Evolutionary conservation across 1,284 basidiomycete genomes (phyloP), one percentile per base, ranked within the genome.

Genomic region (Meira miltonrushii): DNA sequence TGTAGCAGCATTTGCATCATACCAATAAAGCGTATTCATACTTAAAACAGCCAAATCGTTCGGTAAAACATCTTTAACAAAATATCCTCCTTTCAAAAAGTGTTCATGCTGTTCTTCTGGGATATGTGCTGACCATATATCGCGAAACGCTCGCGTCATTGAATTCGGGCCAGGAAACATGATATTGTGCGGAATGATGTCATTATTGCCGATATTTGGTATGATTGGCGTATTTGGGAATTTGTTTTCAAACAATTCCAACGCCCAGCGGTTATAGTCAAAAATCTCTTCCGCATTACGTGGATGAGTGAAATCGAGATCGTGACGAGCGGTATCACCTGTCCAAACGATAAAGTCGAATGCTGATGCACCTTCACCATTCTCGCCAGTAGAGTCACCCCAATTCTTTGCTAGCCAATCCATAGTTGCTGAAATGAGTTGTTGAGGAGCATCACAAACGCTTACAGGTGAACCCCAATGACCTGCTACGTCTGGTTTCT

Each of bases 21-120:
- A 95, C 81, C 90, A 93, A 79, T 91, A 95, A 79, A 95, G 84
- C 1, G 92, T 93, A 79, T 94, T 95, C 61, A 95, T 81, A 66
- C 87, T 88, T 75, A 95, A 86, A 48, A 88, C 89, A 8, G 89
- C 89, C 17, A 94, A 74, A 55, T 84, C 76, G 69, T 86, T 83
- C 1, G 88, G 87, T 25, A 94, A 84, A 38, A 94, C 87, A 74
- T 95, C 91, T 39, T 84, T 82, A 2, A 88, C 84, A 73, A 84
- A 95, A 80, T 94, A 94, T 33, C 87, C 90, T 9, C 92, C 80
- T 5, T 72, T 64, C 8, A 73, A 67, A 55, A 80, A 79, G 3
- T 77, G 74, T 78, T 91, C 88, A 56, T 85, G 85, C 59, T 87
- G 84, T 47, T 86, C 85, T 74, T 89, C 87, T 1, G 92, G 92